These are phyloP conservation scores for Mrakia gelida DNA, from an alignment of 768 basidiomycete species.

Conservation along the genomic window DNA sequence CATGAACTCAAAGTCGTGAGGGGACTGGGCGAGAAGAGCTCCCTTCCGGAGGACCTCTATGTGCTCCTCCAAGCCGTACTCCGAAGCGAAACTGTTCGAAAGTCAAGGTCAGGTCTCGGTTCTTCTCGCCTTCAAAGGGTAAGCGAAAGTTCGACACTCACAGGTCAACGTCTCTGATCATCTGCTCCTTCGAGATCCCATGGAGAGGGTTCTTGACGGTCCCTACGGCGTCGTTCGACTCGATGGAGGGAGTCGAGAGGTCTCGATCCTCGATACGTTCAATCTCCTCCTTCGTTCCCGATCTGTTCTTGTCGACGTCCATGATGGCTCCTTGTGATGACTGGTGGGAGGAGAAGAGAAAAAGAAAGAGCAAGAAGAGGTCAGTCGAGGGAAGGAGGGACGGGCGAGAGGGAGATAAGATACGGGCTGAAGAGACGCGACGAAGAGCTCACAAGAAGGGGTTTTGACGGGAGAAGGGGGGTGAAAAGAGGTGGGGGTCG, in stretches of 20 bases:
- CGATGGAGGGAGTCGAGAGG: neutral
- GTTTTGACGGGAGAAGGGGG: too few relatives aligned
- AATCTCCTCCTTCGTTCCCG: neutral
- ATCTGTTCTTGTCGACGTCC: neutral
- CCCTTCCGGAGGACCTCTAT: slow-evolving; percentile 16
- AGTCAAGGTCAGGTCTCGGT: neutral
- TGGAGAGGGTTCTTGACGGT: slow-evolving; percentile 2
- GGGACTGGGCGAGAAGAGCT: slow-evolving; percentile 29
- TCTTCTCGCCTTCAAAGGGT: neutral
- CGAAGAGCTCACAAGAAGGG: too few relatives aligned
- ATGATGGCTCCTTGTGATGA: neutral
- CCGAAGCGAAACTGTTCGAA: neutral
- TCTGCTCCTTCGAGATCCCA: slow-evolving; percentile 7
- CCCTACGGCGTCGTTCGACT: neutral
- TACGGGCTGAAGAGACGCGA: too few relatives aligned
- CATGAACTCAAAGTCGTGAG: slow-evolving; percentile 14
- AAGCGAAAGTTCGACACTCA: neutral
- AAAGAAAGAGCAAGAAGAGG: too few relatives aligned
- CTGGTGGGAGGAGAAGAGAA: neutral
- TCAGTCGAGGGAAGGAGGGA: too few relatives aligned
- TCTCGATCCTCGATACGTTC: neutral
- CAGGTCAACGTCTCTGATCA: slow-evolving; percentile 2
- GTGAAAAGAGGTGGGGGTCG: too few relatives aligned
- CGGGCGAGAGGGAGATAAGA: too few relatives aligned
- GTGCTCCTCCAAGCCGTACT: neutral